These are phyloP conservation scores for Crinitomyces ghanaensis DNA, from an alignment of 805 yeast species.

Conservation along the genomic window DNA sequence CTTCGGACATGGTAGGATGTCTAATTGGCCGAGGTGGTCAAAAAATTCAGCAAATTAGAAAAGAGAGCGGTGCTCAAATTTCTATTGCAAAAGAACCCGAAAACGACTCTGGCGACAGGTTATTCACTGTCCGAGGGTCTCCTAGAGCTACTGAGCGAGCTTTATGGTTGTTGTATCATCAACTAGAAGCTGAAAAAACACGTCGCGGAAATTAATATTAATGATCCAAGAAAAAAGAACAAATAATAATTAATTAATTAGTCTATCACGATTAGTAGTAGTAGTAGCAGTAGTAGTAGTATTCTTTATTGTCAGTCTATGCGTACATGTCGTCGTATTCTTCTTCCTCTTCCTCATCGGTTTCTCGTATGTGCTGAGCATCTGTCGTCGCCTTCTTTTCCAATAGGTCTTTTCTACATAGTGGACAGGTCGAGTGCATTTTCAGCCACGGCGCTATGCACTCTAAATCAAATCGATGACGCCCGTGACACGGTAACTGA, in stretches of 20 bases:
- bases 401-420: conserved; percentile 67
- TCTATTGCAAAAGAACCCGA: conserved; percentile 61
- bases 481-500: conserved; percentile 51
- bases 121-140: conserved; percentile 60
- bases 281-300: too few species aligned
- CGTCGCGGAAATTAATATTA: too few species aligned
- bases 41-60: conserved; percentile 76
- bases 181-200: conserved; percentile 16
- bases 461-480: conserved; percentile 76
- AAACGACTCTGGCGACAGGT: conserved; percentile 46
- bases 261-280: too few species aligned
- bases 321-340: conserved; percentile 74
- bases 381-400: conserved; percentile 36
- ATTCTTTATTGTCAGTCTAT: conserved; percentile 20
- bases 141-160: conserved; percentile 47
- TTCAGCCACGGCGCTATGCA: conserved; percentile 86
- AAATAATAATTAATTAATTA: too few species aligned
- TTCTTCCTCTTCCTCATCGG: conserved; percentile 32
- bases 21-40: conserved; percentile 78
- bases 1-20: conserved; percentile 80
- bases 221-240: too few species aligned
- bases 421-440: conserved; percentile 52
- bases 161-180: conserved; percentile 40
- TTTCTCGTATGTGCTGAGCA: too few species aligned
- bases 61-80: conserved; percentile 66